phyloP scores from a whole-genome alignment of 345 rosid species.

The Carallia pectinifolia region DNA sequence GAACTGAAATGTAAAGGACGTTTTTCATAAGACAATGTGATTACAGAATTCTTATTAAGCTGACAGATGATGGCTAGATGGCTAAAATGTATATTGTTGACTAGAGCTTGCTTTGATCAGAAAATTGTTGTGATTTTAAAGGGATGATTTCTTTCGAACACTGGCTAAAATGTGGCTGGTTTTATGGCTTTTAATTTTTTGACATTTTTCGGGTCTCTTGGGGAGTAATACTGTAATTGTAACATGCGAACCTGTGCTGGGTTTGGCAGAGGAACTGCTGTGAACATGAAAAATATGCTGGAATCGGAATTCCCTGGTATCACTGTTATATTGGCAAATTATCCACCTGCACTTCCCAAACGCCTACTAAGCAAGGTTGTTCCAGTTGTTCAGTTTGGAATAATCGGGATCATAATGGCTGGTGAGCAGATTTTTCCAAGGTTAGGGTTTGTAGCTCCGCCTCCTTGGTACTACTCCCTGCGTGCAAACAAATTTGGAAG shows the following conservation, averaged over 20 bases:
- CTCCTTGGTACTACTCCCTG: slow-evolving; percentile 32
- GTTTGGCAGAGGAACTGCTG: slow-evolving; percentile 29
- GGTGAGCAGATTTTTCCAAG: slow-evolving; percentile 36
- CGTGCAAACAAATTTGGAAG: slow-evolving; percentile 37
- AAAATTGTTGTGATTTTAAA: too few relatives aligned
- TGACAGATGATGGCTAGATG: too few relatives aligned
- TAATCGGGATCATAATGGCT: slow-evolving; percentile 30
- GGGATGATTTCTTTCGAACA: too few relatives aligned
- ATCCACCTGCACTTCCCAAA: slow-evolving; percentile 30
- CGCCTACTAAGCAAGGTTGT: slow-evolving; percentile 27
- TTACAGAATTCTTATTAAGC: too few relatives aligned
- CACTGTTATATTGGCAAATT: slow-evolving; percentile 24
- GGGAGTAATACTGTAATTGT: background rate
- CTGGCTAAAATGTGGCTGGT: too few relatives aligned
- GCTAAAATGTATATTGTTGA: too few relatives aligned
- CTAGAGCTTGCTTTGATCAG: too few relatives aligned
- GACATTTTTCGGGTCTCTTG: too few relatives aligned
- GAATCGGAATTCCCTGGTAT: slow-evolving; percentile 31
- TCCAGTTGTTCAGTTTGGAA: slow-evolving; percentile 34
- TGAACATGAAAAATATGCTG: slow-evolving; percentile 34
- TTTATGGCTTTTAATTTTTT: too few relatives aligned
- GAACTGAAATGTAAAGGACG: too few relatives aligned
- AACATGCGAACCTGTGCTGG: background rate
- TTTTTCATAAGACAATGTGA: too few relatives aligned
- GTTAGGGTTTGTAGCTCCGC: slow-evolving; percentile 31